phyloP scores from a whole-genome alignment of 176 grass and related monocot species.

The Coix lacrymajobi region DNA sequence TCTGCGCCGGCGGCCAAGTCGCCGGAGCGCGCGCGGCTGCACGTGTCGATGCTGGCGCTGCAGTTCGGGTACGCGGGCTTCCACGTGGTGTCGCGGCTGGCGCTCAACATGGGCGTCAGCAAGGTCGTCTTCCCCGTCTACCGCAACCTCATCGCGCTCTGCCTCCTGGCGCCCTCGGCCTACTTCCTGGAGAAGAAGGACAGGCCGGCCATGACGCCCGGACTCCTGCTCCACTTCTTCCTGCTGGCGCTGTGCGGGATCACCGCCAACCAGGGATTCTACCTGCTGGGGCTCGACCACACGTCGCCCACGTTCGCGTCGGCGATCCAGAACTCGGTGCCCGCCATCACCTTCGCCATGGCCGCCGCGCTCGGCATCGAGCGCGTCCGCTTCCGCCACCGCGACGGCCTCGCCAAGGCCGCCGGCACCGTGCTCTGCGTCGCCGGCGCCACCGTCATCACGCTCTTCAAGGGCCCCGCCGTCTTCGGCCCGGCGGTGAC shows the following conservation, averaged over 20 bases:
- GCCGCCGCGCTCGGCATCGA: slow-evolving; percentile 80
- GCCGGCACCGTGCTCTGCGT: slow-evolving; percentile 30
- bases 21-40: slow-evolving; percentile 71
- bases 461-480: neutral
- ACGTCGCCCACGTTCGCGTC: slow-evolving; percentile 91
- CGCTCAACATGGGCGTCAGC: slow-evolving; percentile 94
- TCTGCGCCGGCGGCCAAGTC: neutral
- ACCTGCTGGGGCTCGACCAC: slow-evolving; percentile 81
- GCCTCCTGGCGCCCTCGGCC: slow-evolving; percentile 76
- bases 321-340: slow-evolving; percentile 94
- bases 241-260: slow-evolving; percentile 90
- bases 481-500: neutral
- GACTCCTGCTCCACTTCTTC: slow-evolving; percentile 77
- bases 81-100: slow-evolving; percentile 80
- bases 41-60: slow-evolving; percentile 84
- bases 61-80: slow-evolving; percentile 96
- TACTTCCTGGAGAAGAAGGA: slow-evolving; percentile 98
- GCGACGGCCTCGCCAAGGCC: slow-evolving; percentile 70
- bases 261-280: slow-evolving; percentile 92
- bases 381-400: slow-evolving; percentile 61
- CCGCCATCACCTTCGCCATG: slow-evolving; percentile 95
- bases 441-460: neutral
- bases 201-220: slow-evolving; percentile 48
- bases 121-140: slow-evolving; percentile 95
- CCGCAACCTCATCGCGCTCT: slow-evolving; percentile 92